Evolutionary conservation across 768 basidiomycete species (phyloP).

Genomic region (Arthromyces matolae): DNA sequence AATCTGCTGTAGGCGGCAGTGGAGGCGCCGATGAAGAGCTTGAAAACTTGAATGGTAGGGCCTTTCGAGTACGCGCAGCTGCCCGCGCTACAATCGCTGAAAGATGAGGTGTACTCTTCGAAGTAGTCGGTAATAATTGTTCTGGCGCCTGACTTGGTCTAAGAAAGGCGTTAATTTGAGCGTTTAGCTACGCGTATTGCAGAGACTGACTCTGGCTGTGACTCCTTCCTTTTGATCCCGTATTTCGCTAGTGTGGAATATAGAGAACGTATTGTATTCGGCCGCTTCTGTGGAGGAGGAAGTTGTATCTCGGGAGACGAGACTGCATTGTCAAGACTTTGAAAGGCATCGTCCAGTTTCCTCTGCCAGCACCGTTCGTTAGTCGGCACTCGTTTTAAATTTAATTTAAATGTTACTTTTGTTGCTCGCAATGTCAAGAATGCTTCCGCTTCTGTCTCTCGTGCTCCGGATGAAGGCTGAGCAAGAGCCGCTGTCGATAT

Average conservation of each 20-base stretch:
- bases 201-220: slow-evolving; percentile 25
- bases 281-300: slow-evolving; percentile 51
- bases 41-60: slow-evolving; percentile 42
- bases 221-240: slow-evolving; percentile 55
- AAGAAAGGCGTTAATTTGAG: background rate
- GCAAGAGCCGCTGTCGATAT: slow-evolving; percentile 1
- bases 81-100: slow-evolving; percentile 69
- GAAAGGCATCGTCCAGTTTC: slow-evolving; percentile 80
- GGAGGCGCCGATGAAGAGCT: slow-evolving; percentile 26
- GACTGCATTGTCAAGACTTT: slow-evolving; percentile 64
- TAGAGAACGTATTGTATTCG: slow-evolving; percentile 51
- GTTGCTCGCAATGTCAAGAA: slow-evolving; percentile 10
- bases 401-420: slow-evolving; percentile 8
- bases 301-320: slow-evolving; percentile 30
- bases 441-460: background rate
- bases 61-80: slow-evolving; percentile 50
- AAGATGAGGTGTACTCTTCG: slow-evolving; percentile 68
- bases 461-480: background rate
- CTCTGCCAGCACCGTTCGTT: slow-evolving; percentile 39
- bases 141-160: slow-evolving; percentile 6
- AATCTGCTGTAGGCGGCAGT: slow-evolving; percentile 42
- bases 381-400: background rate
- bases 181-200: slow-evolving; percentile 5
- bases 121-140: slow-evolving; percentile 27
- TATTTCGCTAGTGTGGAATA: slow-evolving; percentile 81